Evolutionary conservation across 1,284 basidiomycete species (phyloP).

Genomic region (Leccinum proliferum): DNA sequence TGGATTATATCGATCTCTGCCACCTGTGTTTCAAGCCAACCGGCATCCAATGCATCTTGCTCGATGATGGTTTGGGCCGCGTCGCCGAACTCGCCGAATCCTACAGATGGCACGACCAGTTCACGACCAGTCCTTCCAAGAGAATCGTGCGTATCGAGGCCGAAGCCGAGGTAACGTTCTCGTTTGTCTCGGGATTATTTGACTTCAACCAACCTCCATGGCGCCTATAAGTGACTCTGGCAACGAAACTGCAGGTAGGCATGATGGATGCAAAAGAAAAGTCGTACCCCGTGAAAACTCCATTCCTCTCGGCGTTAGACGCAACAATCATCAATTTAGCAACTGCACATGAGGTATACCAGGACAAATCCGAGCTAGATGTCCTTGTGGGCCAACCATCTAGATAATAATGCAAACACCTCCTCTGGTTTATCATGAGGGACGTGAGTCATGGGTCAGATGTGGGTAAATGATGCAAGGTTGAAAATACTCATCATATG

Average conservation of each 20-base stretch:
- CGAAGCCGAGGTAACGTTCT: conserved; percentile 52
- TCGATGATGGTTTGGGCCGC: conserved; percentile 65
- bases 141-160: conserved; percentile 64
- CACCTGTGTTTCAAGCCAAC: conserved; percentile 44
- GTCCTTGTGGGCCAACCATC: conserved; percentile 46
- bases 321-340: neutral
- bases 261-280: neutral
- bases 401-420: conserved; percentile 47
- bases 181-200: neutral
- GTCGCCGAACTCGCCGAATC: conserved; percentile 43
- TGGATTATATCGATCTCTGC: conserved; percentile 55
- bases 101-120: conserved; percentile 56
- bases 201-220: neutral
- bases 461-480: conserved; percentile 1
- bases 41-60: conserved; percentile 56
- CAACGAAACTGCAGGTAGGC: neutral
- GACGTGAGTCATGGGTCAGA: conserved; percentile 9
- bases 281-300: neutral
- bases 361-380: conserved; percentile 28
- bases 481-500: conserved; percentile 60
- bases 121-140: conserved; percentile 45
- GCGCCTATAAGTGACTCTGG: neutral
- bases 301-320: neutral
- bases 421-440: conserved; percentile 66
- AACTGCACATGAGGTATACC: neutral